These are phyloP conservation scores for Pythium rhizo-oryzae DNA, from an alignment of 352 stramenopile genomes.

Conservation along the genomic window DNA sequence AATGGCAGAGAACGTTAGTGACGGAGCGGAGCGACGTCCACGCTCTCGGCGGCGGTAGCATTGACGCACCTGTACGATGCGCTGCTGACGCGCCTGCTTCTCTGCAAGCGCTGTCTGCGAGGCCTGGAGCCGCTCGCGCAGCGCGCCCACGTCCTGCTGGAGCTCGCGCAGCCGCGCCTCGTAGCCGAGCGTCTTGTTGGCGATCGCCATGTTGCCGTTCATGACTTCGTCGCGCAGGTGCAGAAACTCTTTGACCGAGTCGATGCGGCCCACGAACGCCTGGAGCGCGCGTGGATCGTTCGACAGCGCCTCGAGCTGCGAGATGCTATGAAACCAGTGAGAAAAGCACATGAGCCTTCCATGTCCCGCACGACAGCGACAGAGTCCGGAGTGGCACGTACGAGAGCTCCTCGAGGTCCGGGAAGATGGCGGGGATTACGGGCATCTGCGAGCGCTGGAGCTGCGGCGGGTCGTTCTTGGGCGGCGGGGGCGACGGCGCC, in stretches of 20 bases:
- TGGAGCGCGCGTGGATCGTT: conserved; percentile 67
- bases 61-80: conserved; percentile 54
- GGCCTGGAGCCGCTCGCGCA: conserved; percentile 49
- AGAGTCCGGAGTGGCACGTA: conserved; percentile 37
- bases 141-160: conserved; percentile 49
- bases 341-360: too few relatives aligned
- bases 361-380: too few relatives aligned
- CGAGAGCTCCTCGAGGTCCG: conserved; percentile 77
- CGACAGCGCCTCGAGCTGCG: conserved; percentile 65
- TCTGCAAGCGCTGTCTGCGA: conserved; percentile 61
- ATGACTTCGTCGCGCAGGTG: conserved; percentile 77
- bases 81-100: conserved; percentile 74
- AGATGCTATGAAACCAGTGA: conserved; percentile 32
- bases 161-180: conserved; percentile 54
- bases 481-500: conserved; percentile 36
- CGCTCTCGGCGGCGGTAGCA: too few relatives aligned
- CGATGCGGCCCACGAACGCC: conserved; percentile 60
- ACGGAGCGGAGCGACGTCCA: too few relatives aligned
- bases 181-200: conserved; percentile 65
- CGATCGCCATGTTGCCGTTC: conserved; percentile 77
- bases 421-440: conserved; percentile 70
- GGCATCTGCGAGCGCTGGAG: conserved; percentile 77
- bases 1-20: too few relatives aligned
- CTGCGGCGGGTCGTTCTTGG: conserved; percentile 37
- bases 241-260: conserved; percentile 67